phyloP scores from a whole-genome alignment of 495 filamentous ascomycete genomes.

The Halenospora varia region DNA sequence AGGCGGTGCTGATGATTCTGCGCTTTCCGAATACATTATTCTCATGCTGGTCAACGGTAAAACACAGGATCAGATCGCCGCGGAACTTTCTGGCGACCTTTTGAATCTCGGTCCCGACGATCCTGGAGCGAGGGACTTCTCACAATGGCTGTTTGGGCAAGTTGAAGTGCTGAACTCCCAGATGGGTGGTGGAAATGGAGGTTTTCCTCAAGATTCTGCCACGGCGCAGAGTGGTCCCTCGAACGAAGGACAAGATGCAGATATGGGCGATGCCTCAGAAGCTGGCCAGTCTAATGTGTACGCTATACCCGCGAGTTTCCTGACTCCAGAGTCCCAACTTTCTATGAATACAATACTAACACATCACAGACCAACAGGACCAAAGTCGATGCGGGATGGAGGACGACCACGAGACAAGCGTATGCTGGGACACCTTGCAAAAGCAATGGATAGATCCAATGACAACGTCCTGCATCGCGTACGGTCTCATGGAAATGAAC shows the following conservation, averaged over 20 bases:
- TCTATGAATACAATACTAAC: constrained; percentile 10
- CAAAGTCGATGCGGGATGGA: constrained; percentile 88
- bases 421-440: constrained; percentile 83
- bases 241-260: constrained; percentile 43
- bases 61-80: constrained; percentile 80
- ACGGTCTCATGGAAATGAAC: constrained; percentile 58
- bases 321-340: constrained; percentile 20
- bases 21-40: constrained; percentile 91
- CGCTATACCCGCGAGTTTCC: constrained; percentile 28
- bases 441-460: constrained; percentile 72
- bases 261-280: constrained; percentile 61
- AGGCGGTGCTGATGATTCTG: constrained; percentile 69
- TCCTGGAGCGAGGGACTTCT: constrained; percentile 75
- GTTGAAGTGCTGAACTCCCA: constrained; percentile 63
- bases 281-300: constrained; percentile 62
- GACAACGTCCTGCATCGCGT: constrained; percentile 80
- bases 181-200: constrained; percentile 42
- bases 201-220: neutral
- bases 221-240: neutral
- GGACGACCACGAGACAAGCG: constrained; percentile 61
- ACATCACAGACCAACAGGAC: constrained; percentile 77
- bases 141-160: constrained; percentile 87
- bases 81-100: constrained; percentile 85
- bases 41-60: constrained; percentile 96
- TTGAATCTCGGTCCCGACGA: constrained; percentile 80